A percentile compares a stretch with the other conserved stretches of the same genome.
Conservation (phyloP, 306 rosid species). For the Trifolium subterraneum region DNA sequence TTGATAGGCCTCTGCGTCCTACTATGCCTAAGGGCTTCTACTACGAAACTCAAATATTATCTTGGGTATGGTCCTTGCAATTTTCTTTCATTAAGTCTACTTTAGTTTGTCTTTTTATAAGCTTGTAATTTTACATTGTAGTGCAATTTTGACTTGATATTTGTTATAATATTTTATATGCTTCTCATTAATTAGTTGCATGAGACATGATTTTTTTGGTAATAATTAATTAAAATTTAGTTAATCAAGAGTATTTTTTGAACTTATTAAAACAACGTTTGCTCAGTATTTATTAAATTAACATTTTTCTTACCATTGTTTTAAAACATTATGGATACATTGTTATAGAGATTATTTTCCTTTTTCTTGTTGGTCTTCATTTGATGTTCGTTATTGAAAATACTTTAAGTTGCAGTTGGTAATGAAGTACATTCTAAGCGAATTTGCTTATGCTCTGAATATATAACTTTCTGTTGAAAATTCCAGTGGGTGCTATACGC, state of each 20-base stretch:
- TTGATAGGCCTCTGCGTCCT: conserved; percentile 97
- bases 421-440: conserved; percentile 5
- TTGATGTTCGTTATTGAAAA: conserved; percentile 19
- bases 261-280: conserved; percentile 1
- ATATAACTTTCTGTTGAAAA: conserved; percentile 21
- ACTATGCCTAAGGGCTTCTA: conserved; percentile 94
- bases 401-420: conserved; percentile 11
- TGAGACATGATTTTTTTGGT: not conserved
- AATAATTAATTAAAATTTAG: conserved; percentile 13
- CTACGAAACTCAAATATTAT: conserved; percentile 93
- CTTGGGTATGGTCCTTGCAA: conserved; percentile 71
- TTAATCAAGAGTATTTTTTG: not conserved
- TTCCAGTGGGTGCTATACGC: conserved; percentile 18
- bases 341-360: not conserved
- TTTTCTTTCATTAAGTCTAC: conserved; percentile 31
- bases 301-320: not conserved
- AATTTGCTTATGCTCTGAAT: conserved; percentile 16
- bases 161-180: conserved; percentile 2
- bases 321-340: not conserved
- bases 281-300: conserved; percentile 1
- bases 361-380: conserved; percentile 16
- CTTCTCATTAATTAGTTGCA: conserved; percentile 14
- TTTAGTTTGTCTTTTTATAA: conserved; percentile 14
- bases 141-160: not conserved
- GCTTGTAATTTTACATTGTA: conserved; percentile 16